Conservation (phyloP, 106 monocot species). For the Acorus calamus region DNA sequence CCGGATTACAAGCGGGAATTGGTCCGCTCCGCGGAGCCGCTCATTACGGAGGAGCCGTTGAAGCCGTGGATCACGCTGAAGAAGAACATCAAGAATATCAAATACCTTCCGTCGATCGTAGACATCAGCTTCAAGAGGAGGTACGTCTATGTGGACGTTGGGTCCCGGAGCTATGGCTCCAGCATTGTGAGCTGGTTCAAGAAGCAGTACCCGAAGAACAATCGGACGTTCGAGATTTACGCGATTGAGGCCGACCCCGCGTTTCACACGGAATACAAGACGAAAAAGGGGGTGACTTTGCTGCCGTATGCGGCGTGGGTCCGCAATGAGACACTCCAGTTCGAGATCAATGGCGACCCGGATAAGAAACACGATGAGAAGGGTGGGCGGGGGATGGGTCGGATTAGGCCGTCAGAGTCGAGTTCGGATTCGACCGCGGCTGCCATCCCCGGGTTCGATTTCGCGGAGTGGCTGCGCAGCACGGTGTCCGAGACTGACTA, state of each 20-base stretch:
- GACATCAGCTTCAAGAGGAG: conserved; percentile 64
- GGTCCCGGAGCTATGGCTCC: conserved; percentile 76
- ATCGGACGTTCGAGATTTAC: conserved; percentile 60
- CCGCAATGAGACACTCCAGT: conserved; percentile 59
- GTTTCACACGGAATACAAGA: conserved; percentile 53
- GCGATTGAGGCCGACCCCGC: conserved; percentile 66
- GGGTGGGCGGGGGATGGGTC: conserved; percentile 55
- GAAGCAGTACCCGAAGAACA: conserved; percentile 88
- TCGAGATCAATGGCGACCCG: conserved; percentile 48
- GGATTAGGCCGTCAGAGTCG: conserved; percentile 26
- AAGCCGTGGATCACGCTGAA: conserved; percentile 85
- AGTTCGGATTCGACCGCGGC: conserved; percentile 9
- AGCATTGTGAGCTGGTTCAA: conserved; percentile 91
- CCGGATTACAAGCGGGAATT: conserved; percentile 40
- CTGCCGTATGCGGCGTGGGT: conserved; percentile 80
- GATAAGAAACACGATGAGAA: conserved; percentile 30
- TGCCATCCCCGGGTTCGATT: conserved; percentile 50
- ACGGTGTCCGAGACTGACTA: conserved; percentile 53
- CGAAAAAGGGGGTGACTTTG: conserved; percentile 49
- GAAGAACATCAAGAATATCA: conserved; percentile 62
- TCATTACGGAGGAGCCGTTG: conserved; percentile 64
- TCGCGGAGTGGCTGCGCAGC: conserved; percentile 68
- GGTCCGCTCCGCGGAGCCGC: conserved; percentile 40
- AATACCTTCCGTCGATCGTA: conserved; percentile 49
- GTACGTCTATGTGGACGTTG: conserved; percentile 67